Conservation (phyloP, 352 stramenopile species). For the Phytophthora citricola region DNA sequence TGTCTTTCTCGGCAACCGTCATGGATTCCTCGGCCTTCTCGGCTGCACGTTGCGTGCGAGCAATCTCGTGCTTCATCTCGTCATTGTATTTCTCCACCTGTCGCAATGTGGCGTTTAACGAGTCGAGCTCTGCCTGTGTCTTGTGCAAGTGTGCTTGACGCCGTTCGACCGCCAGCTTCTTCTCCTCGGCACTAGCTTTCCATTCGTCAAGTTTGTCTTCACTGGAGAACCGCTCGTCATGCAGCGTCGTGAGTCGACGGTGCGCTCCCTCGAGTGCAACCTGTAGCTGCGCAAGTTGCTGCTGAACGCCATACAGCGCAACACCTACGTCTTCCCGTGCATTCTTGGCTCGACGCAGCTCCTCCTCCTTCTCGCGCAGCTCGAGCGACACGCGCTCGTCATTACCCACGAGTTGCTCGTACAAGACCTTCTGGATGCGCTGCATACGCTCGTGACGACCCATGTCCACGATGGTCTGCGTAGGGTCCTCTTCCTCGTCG, state of each 20-base stretch:
- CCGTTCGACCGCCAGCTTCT: slow-evolving; percentile 70
- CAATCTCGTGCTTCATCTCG: slow-evolving; percentile 95
- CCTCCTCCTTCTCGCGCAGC: slow-evolving; percentile 81
- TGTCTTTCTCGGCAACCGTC: slow-evolving; percentile 93
- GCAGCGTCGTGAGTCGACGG: slow-evolving; percentile 65
- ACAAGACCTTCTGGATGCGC: slow-evolving; percentile 86
- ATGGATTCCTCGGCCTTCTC: slow-evolving; percentile 96
- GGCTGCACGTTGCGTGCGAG: slow-evolving; percentile 89
- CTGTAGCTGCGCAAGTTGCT: slow-evolving; percentile 94
- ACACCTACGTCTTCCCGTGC: slow-evolving; percentile 92
- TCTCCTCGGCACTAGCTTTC: slow-evolving; percentile 66
- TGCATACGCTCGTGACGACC: slow-evolving; percentile 82
- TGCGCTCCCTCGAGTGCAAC: slow-evolving; percentile 88
- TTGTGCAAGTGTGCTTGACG: slow-evolving; percentile 77
- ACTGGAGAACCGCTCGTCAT: slow-evolving; percentile 71
- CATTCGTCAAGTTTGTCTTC: slow-evolving; percentile 80
- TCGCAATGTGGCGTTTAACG: slow-evolving; percentile 80
- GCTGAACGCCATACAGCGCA: slow-evolving; percentile 94
- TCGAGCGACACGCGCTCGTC: slow-evolving; percentile 77
- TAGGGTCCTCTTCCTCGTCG: slow-evolving; percentile 66
- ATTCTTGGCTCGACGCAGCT: slow-evolving; percentile 69
- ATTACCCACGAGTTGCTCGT: slow-evolving; percentile 79
- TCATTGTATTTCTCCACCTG: slow-evolving; percentile 95
- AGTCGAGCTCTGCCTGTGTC: slow-evolving; percentile 89
- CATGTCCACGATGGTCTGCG: slow-evolving; percentile 87